Evolutionary conservation across 2,329 filamentous ascomycete genomes (phyloP), one percentile per base, ranked within the genome.

Genomic region (Pseudocercospora musae): DNA sequence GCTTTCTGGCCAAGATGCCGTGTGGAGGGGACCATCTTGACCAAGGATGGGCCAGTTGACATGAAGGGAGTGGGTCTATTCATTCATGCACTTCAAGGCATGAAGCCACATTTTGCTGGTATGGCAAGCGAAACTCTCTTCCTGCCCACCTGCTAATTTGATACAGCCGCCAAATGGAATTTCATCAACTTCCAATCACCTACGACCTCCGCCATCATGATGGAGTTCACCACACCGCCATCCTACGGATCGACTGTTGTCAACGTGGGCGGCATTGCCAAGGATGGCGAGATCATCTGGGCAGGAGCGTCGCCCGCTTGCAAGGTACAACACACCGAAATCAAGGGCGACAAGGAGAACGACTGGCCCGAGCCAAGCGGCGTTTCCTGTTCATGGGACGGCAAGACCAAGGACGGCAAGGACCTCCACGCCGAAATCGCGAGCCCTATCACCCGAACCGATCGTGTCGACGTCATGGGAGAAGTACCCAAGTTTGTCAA

Each of bases 41-140:
- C 92, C 63, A 85, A 90, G 71, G 87, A 91, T 33, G 91, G 92
- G 53, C 86, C 89, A 40, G 82, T 96, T 65, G 89, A 96, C 75
- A 87, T 96, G 76, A 89, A 86, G 72, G 94, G 94, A 61, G 86
- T 83, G 66, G 92, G 88, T 31, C 81, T 96, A 72, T 94, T 92
- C 78, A 83, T 89, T 68, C 89, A 95, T 76, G 93, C 92, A 44
- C 81, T 98, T 56, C 95, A 98, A 80, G 95, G 93, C 76, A 98
- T 98, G 94, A 99, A 99, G 84, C 95, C 95, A 44, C 95, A 99
- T 77, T 96, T 99, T 76, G 90, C 92, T 63, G 93, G 85, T 87
- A 80, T 71, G 79, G 71, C 54, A 37, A 7, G 20, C 58, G 21
- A 57, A 55, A 63, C 58, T 33, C 42, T 50, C 31, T 46, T 4